Conservation (phyloP, 139 green algal genomes). For the Chlorella vulgaris region DNA sequence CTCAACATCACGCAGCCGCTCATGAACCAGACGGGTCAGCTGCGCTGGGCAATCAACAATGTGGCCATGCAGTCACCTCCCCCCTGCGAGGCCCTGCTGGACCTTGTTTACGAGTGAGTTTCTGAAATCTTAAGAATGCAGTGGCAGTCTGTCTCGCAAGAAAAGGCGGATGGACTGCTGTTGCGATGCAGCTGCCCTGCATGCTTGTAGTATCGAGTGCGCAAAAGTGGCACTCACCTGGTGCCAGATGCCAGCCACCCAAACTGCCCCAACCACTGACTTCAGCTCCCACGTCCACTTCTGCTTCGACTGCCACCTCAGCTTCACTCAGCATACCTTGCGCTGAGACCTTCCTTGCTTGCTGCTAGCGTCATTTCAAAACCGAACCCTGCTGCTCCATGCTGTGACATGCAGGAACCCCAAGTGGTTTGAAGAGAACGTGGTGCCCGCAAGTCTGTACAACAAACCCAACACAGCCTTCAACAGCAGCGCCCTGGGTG, state of each 20-base stretch:
- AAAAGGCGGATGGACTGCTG: background rate
- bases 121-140: too few species aligned
- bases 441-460: conserved; percentile 4
- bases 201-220: too few species aligned
- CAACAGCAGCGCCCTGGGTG: conserved; percentile 5
- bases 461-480: background rate
- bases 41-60: conserved; percentile 28
- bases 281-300: background rate
- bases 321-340: background rate
- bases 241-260: too few species aligned
- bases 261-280: background rate
- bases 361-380: too few species aligned
- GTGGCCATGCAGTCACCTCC: background rate
- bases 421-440: background rate
- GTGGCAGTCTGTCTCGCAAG: background rate
- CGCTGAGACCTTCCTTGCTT: background rate
- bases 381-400: too few species aligned
- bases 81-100: conserved; percentile 19
- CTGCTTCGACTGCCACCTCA: background rate
- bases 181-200: background rate
- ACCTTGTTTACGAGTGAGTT: conserved; percentile 14
- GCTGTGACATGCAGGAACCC: conserved; percentile 4
- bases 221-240: too few species aligned
- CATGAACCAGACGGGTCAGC: conserved; percentile 24
- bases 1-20: conserved; percentile 32